Evolutionary conservation across 2,329 filamentous ascomycete genomes (phyloP).

Genomic region (Colletotrichum coccodes): DNA sequence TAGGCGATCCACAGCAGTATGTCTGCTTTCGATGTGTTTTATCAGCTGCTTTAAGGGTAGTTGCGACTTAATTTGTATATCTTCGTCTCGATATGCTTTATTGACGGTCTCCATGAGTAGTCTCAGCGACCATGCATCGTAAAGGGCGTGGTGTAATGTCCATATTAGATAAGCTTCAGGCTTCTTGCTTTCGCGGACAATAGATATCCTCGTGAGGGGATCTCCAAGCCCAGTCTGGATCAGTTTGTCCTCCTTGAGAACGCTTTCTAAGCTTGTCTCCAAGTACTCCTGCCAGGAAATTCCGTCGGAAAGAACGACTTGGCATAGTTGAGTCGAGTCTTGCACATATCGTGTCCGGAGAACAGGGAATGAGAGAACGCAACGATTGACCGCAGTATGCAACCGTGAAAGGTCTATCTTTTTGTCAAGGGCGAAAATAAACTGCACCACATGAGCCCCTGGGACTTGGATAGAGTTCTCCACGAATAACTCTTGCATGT

Average conservation of each 20-base stretch:
- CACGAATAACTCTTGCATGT: slow-evolving; percentile 6
- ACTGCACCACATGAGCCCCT: slow-evolving; percentile 12
- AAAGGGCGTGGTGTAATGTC: slow-evolving; percentile 30
- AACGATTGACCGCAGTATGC: not conserved
- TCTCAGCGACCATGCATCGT: slow-evolving; percentile 29
- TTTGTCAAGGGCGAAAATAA: slow-evolving; percentile 3
- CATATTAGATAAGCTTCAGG: not conserved
- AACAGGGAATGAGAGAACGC: not conserved
- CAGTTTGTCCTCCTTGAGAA: not conserved
- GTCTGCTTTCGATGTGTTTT: not conserved
- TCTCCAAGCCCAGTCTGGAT: slow-evolving; percentile 1
- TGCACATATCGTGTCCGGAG: not conserved
- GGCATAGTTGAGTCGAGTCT: not conserved
- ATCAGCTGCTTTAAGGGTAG: not conserved
- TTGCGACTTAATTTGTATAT: not conserved
- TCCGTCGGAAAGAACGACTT: slow-evolving; percentile 1
- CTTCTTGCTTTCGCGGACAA: not conserved
- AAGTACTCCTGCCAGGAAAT: not conserved
- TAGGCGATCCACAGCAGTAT: not conserved
- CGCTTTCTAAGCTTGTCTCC: not conserved
- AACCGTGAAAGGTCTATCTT: not conserved
- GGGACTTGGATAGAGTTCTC: slow-evolving; percentile 3
- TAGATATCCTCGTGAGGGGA: not conserved
- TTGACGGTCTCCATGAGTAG: slow-evolving; percentile 32
- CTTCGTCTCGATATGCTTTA: slow-evolving; percentile 27